Evolutionary conservation across 805 yeast species (phyloP).

Genomic region (Ascoidea tarda): DNA sequence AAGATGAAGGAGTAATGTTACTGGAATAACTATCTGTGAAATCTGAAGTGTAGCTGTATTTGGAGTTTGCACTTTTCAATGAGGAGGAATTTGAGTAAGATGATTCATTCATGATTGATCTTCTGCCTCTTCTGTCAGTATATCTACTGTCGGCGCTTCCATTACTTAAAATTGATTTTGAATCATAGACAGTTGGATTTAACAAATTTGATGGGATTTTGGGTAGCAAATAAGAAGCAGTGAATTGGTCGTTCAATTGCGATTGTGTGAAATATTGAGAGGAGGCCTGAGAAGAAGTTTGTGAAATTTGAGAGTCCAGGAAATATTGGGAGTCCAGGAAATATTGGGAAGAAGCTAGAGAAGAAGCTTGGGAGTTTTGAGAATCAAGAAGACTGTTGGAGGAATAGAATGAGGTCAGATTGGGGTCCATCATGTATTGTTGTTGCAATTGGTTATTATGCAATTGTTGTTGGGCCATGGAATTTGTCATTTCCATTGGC

Average conservation of each 20-base stretch:
- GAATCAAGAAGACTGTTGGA: background rate
- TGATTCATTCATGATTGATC: background rate
- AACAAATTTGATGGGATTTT: background rate
- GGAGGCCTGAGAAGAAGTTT: too few relatives aligned
- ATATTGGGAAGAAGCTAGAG: background rate
- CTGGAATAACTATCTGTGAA: background rate
- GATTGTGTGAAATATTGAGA: background rate
- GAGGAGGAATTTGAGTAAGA: background rate
- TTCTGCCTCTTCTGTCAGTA: background rate
- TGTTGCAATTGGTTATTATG: background rate
- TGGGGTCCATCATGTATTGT: background rate
- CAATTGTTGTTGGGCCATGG: background rate
- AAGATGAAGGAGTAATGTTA: background rate
- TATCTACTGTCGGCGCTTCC: background rate
- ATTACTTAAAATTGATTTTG: background rate
- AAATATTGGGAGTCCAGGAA: too few relatives aligned
- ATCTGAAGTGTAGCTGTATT: background rate
- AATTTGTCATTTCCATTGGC: background rate
- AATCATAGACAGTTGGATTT: background rate
- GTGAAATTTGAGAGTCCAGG: too few relatives aligned
- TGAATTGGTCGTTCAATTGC: background rate
- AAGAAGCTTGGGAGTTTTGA: background rate
- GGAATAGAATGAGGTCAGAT: background rate
- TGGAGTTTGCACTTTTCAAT: background rate
- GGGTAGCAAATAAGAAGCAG: background rate